Base-by-base conservation (phyloP, 179 eudicot species). In the Gypsophila paniculata region DNA sequence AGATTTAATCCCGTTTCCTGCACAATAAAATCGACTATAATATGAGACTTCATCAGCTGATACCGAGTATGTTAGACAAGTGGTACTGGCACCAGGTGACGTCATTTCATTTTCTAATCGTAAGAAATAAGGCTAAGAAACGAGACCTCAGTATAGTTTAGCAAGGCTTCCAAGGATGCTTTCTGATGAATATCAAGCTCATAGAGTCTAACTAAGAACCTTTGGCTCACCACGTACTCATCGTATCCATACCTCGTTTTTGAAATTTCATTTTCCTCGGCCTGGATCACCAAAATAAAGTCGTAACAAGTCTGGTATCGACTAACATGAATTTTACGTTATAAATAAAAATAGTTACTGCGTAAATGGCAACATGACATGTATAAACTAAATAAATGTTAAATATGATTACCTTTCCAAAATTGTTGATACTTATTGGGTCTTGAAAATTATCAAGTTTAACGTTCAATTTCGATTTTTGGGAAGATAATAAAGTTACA, bases 131-230 rank as follows among this genome's bases (percentile, higher is more conserved):
- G 22, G 72, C 8, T 18, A n/a, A 65, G 19, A 25, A 18, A 62
- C 3, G 54, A 17, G 67, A 80, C 83, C 83, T 80, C 69, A 4
- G 83, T 80, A 38, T 80, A 80, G 18, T 80, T 76, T 6, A 80
- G 21, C 83, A 80, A 76, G 34, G 80, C 74, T 65, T 80, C 83
- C 69, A 80, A 72, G 52, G 83, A 76, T 36, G 80, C 83, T 26
- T 80, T 80, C 32, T 80, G 77, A 68, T 73, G 77, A 19, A 80
- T 59, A 51, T 80, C 83, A 73, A 80, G 83, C 29, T 80, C 83
- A 60, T 80, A 80, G 59, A 80, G 44, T 76, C 83, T 69, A 49
- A 80, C 75, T 65, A 80, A 15, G 66, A 80, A 80, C 9, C 74
- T 76, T 69, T 80, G 83, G 42, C 77, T 46, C 6, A 80, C 83